Evolutionary conservation across 2,329 filamentous ascomycete species (phyloP), one percentile per base, ranked within the genome.

Genomic region (Raffaelea ambrosiae): DNA sequence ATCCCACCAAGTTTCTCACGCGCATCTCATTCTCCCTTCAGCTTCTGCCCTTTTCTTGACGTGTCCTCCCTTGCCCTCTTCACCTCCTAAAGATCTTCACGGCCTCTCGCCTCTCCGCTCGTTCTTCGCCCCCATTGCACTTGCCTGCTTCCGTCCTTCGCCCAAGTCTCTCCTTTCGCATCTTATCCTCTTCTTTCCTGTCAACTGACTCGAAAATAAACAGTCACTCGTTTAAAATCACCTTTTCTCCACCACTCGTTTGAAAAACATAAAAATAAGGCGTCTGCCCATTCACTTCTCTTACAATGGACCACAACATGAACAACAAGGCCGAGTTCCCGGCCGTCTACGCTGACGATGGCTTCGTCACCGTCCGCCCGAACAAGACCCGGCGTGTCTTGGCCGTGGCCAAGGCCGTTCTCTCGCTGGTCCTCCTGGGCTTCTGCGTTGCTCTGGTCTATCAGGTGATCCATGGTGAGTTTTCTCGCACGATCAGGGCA

Each of bases 241-340:
- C 36, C 7, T 39, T n/a, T 39, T n/a, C 35, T 13, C 31, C 8
- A 16, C 35, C 35, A 13, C 22, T 26, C 39, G 11, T 33, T 33
- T 33, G 2, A 13, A 4, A 38, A 13, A n/a, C 18, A 40, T 13
- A 40, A 19, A 22, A 39, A 43, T 48, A 21, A n/a, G 5, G 10
- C 21, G 18, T 21, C 19, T 22, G 36, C 35, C 35, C 13, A n/a
- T 10, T 10, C 35, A 38, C 35, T 38, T 38, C 14, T 5, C 18
- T 38, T 14, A 38, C 43, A 47, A 54, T 55, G 52, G 44, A 50
- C 21, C 13, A 8, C 39, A 40, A 36, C 16, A 42, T 19, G 5
- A 14, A 45, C 11, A 29, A 31, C 13, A 40, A 33, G 40, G 20
- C 29, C 19, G 46, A 26, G 19, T 41, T 44, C 13, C 48, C 41